Evolutionary conservation across 345 rosid genomes (phyloP).

Genomic region (Hibiscus trionum): DNA sequence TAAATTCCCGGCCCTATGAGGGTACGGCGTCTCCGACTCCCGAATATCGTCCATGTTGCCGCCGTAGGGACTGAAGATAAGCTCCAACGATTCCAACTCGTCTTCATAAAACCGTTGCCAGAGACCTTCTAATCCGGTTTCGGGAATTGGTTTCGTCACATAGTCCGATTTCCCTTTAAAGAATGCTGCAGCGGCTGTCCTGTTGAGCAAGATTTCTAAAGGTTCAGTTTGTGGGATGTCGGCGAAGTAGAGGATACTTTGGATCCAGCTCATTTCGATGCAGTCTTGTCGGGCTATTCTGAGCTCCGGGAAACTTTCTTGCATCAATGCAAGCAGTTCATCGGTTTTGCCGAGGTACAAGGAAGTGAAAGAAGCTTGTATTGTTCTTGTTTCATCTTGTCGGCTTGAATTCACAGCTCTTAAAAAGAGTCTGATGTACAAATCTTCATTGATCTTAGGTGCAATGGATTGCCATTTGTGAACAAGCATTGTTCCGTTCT

Average conservation of each 20-base stretch:
- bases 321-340: neutral
- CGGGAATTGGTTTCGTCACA: neutral
- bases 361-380: neutral
- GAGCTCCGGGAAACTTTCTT: neutral
- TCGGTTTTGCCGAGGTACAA: neutral
- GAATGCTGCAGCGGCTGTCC: neutral
- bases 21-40: neutral
- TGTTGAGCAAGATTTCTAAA: neutral
- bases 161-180: constrained; percentile 1
- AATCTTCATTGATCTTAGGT: neutral
- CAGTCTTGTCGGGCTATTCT: neutral
- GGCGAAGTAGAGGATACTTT: neutral
- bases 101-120: neutral
- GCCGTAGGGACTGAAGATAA: neutral
- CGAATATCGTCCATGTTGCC: neutral
- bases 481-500: neutral
- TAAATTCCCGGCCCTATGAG: neutral
- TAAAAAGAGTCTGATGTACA: neutral
- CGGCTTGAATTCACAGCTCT: neutral
- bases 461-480: neutral
- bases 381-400: neutral
- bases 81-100: neutral
- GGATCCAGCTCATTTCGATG: neutral
- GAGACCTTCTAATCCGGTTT: neutral
- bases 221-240: neutral